Base-by-base conservation (phyloP, 106 monocot species). In the Hemerocallis citrina region DNA sequence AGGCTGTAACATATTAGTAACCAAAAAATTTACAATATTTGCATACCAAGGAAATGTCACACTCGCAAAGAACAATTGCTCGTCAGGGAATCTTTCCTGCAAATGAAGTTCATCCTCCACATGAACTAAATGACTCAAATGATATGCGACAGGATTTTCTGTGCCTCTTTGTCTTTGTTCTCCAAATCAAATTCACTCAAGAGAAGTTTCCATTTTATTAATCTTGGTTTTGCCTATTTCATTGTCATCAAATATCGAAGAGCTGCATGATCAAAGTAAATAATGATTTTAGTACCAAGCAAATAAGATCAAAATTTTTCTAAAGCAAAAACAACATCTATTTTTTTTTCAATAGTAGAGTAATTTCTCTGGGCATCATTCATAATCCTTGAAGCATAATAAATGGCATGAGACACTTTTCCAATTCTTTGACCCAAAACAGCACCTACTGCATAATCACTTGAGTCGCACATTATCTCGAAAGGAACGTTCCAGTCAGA, bases 1-100 rank as follows among this genome's bases (percentile, higher is more conserved):
- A 12, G 17, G 5, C 0, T 16, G 50, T 9, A 32, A n/a, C 3
- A 21, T 7, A 10, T 23, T 15, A 0, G 6, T 6, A 1, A 31
- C 71, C 15, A 72, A 31, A 28, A 40, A 72, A 43, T 72, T 72
- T 3, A 43, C 50, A 11, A 72, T 25, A 38, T 72, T 5, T 0
- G 62, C 71, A 24, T 25, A 72, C 63, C 71, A 72, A n/a, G 62
- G 62, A n/a, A n/a, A n/a, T n/a, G n/a, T n/a, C n/a, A n/a, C n/a
- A n/a, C 9, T 24, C 1, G 6, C 10, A 4, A 2, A 5, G 2
- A 36, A 70, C 13, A 71, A 13, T 16, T 71, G 61, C 7, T 71
- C 70, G 19, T 62, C 70, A 30, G 70, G 61, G 38, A 71, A 62
- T 7, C 5, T 3, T 4, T 71, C 58, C 8, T 59, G 3, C 4